phyloP scores from a whole-genome alignment of 2,329 filamentous ascomycete species.

The Shiraia sp. region DNA sequence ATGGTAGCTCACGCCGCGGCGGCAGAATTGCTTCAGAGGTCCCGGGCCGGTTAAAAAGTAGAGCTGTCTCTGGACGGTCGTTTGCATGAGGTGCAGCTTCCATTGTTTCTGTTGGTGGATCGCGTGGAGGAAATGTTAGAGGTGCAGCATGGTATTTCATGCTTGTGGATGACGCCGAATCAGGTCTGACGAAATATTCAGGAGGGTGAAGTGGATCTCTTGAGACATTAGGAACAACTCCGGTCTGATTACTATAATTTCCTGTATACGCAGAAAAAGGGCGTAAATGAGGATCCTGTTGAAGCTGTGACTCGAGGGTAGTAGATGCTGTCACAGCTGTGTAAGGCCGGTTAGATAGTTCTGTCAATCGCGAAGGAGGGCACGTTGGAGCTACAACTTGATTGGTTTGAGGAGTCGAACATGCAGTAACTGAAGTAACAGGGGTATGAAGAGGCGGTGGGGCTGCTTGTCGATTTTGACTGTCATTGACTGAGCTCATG shows the following conservation, averaged over 20 bases:
- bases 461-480: conserved; percentile 14
- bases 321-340: conserved; percentile 21
- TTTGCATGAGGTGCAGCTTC: conserved; percentile 6
- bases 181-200: conserved; percentile 31
- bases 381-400: conserved; percentile 22
- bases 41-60: conserved; percentile 18
- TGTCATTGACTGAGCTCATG: conserved; percentile 24
- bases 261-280: conserved; percentile 22
- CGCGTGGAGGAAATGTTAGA: conserved; percentile 3
- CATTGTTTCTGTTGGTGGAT: conserved; percentile 4
- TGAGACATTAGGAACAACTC: background rate
- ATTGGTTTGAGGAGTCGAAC: conserved; percentile 3
- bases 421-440: background rate
- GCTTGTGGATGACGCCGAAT: conserved; percentile 21
- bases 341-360: conserved; percentile 27
- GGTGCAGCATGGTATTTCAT: conserved; percentile 4
- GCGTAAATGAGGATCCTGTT: conserved; percentile 14
- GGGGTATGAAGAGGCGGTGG: conserved; percentile 5
- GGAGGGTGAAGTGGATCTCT: conserved; percentile 27
- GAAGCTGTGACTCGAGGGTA: conserved; percentile 7
- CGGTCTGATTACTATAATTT: background rate
- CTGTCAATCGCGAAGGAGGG: conserved; percentile 30
- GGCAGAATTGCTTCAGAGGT: conserved; percentile 31
- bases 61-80: conserved; percentile 22
- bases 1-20: conserved; percentile 47